Evolutionary conservation across 805 yeast genomes (phyloP), one percentile per base, ranked within the genome.

Genomic region (Saccharomycopsis synnaedendra): DNA sequence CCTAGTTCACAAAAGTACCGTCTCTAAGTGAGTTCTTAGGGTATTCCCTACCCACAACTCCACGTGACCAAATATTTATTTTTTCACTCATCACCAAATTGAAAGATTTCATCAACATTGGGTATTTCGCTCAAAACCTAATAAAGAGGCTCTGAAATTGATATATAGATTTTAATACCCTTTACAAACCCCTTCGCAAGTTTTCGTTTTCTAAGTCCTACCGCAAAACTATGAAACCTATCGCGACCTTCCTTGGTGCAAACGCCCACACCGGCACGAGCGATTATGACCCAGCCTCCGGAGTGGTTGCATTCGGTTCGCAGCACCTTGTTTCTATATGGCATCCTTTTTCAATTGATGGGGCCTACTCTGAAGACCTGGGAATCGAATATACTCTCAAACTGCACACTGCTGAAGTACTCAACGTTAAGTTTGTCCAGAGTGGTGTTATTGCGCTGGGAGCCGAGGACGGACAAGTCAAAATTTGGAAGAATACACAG

Each of bases 271-370:
- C 78, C 4, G 75, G 72, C 50, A 76, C 74, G 4, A 71, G 80
- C 29, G 88, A 78, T 56, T 73, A 71, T 54, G 67, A 71, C 50
- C 46, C 58, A 0, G 46, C 48, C 1, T 55, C 56, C 7, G 57
- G 66, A 28, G 47, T 73, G 4, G 69, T 83, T 5, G 94, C 93
- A 0, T 85, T 70, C 60, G 95, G 89, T 5, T 86, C 93, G 0
- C 75, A 77, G 1, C 70, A 67, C 40, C 71, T 75, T 11, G 66
- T 85, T 44, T 87, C 90, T 0, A 60, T 85, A 37, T 83, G 87
- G 80, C 65, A 74, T n/a, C 85, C 89, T 1, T 19, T 19, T 19
- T 19, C 19, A 19, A 58, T 74, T 19, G 65, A 66, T 34, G 32
- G 35, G 53, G 3, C 45, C 58, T 5, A 11, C 28, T 40, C 41